phyloP scores from a whole-genome alignment of 139 green algal genomes.

The Eudorina sp. region DNA sequence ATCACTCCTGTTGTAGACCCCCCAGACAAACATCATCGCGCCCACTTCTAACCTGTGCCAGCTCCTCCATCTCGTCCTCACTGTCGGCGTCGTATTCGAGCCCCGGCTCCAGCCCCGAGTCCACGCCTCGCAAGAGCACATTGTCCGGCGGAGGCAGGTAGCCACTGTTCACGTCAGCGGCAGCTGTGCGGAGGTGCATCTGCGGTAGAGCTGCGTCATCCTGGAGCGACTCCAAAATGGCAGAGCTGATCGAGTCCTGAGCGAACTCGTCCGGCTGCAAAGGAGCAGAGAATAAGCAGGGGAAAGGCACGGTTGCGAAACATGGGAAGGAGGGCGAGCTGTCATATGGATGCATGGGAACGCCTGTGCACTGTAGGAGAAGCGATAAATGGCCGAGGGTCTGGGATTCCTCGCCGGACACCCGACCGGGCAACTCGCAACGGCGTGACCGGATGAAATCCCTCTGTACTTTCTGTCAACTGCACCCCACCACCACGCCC shows the following conservation, averaged over 20 bases:
- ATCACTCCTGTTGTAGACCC: neutral
- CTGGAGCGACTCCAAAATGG: constrained; percentile 57
- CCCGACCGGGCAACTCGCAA: too few relatives aligned
- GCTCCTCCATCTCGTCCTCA: constrained; percentile 36
- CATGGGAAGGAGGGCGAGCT: too few relatives aligned
- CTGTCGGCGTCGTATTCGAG: constrained; percentile 55
- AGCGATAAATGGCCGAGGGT: too few relatives aligned
- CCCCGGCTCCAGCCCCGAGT: constrained; percentile 63
- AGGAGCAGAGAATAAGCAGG: too few relatives aligned
- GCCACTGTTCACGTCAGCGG: constrained; percentile 38
- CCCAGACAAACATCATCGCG: neutral
- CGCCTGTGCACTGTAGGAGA: too few relatives aligned
- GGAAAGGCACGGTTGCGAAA: too few relatives aligned
- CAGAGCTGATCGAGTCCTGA: constrained; percentile 51
- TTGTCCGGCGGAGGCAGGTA: constrained; percentile 51
- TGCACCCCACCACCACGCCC: too few relatives aligned
- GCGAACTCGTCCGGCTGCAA: constrained; percentile 57
- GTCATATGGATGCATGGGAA: too few relatives aligned
- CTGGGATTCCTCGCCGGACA: too few relatives aligned
- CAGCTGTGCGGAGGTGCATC: constrained; percentile 31
- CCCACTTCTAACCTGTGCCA: constrained; percentile 10
- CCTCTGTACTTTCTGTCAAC: too few relatives aligned
- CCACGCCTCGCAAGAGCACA: constrained; percentile 34
- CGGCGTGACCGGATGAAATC: too few relatives aligned
- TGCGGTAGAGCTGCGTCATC: constrained; percentile 47